A percentile compares a stretch with the other conserved stretches of the same genome.
These are phyloP conservation scores for Polytrichum formosum DNA, from an alignment of 225 moss, liverwort and hornwort species.

Conservation along the genomic window DNA sequence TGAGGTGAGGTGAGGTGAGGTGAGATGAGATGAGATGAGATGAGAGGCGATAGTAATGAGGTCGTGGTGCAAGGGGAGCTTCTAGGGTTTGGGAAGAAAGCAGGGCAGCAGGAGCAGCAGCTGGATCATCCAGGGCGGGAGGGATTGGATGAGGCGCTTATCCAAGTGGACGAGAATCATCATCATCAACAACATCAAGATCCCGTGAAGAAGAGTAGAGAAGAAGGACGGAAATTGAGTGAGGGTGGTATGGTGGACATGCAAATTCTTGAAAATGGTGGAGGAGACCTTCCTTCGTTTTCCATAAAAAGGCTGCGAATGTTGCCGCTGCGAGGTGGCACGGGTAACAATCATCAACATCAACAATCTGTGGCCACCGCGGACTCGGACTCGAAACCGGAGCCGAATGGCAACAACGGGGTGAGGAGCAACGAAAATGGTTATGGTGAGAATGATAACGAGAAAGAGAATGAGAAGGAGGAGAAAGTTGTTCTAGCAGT, in stretches of 20 bases:
- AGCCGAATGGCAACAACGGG: too few species aligned
- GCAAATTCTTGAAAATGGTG: slow-evolving; percentile 33
- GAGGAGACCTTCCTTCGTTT: slow-evolving; percentile 53
- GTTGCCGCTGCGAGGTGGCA: slow-evolving; percentile 28
- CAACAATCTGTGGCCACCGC: slow-evolving; percentile 2
- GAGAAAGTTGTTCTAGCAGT: neutral
- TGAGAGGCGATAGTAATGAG: too few species aligned
- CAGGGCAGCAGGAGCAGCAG: too few species aligned
- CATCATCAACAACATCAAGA: neutral
- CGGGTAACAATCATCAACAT: too few species aligned
- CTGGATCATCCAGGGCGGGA: too few species aligned
- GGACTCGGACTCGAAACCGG: slow-evolving; percentile 3
- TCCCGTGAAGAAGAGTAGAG: slow-evolving; percentile 1
- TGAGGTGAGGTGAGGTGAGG: too few species aligned
- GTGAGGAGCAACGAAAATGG: too few species aligned
- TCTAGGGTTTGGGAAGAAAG: neutral
- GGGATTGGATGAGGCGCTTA: too few species aligned
- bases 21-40: too few species aligned
- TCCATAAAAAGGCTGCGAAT: slow-evolving; percentile 50
- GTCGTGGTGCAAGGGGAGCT: neutral
- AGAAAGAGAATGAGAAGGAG: neutral
- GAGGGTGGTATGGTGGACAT: neutral
- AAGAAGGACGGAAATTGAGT: slow-evolving; percentile 1
- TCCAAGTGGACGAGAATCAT: slow-evolving; percentile 4
- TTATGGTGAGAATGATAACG: too few species aligned